Conservation (phyloP, 1,284 basidiomycete genomes). For the Mycena sp. region DNA sequence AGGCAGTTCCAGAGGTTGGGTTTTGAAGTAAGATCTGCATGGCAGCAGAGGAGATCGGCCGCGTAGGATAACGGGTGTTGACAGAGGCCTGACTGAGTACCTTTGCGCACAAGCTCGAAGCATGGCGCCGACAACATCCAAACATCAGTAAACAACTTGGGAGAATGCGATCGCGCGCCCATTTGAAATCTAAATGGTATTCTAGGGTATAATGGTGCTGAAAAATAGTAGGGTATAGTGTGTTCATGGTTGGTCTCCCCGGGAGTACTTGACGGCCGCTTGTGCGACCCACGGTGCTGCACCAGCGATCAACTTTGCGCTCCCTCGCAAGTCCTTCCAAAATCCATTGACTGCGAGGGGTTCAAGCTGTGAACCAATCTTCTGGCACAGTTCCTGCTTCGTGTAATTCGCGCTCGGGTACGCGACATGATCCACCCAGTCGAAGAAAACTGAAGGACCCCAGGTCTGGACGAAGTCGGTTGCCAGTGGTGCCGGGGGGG, state of each 20-base stretch:
- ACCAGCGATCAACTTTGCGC: not conserved
- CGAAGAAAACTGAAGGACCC: not conserved
- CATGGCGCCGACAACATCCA: too few relatives aligned
- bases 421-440: not conserved
- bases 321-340: not conserved
- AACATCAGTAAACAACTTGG: too few relatives aligned
- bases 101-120: too few relatives aligned
- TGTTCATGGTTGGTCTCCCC: not conserved
- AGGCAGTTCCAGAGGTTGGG: not conserved
- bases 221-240: not conserved
- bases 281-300: not conserved
- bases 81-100: not conserved
- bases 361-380: not conserved
- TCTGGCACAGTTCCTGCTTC: not conserved
- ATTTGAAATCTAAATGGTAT: too few relatives aligned
- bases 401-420: conserved; percentile 1
- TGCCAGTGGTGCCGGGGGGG: not conserved
- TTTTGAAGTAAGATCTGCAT: conserved; percentile 15
- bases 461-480: not conserved
- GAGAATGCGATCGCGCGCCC: too few relatives aligned
- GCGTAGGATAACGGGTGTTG: not conserved
- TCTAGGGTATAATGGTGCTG: too few relatives aligned
- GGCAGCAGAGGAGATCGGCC: not conserved
- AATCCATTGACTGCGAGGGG: not conserved
- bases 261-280: not conserved